Conservation (phyloP, 2,329 filamentous ascomycete genomes). For the Nigrospora sphaerica region DNA sequence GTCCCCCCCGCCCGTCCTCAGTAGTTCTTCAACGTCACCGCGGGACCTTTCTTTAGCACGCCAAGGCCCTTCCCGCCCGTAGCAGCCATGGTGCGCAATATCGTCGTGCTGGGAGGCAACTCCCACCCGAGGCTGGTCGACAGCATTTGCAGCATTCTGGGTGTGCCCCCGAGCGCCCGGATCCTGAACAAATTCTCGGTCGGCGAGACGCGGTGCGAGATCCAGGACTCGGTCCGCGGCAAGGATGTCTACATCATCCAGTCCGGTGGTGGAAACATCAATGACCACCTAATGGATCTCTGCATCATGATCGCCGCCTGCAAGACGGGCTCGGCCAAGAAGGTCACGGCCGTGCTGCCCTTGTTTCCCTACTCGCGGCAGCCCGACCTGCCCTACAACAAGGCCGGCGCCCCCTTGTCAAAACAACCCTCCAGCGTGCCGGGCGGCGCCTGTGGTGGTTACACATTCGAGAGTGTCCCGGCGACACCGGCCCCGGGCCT, state of each 20-base stretch:
- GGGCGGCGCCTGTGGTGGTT: slow-evolving; percentile 40
- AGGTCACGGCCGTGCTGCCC: slow-evolving; percentile 89
- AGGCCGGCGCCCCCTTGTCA: slow-evolving; percentile 79
- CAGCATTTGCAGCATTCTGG: slow-evolving; percentile 80
- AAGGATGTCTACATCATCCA: slow-evolving; percentile 99
- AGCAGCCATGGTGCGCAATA: slow-evolving; percentile 76
- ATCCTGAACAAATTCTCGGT: slow-evolving; percentile 89
- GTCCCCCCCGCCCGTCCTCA: too few species aligned
- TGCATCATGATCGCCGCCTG: slow-evolving; percentile 98
- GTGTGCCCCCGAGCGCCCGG: slow-evolving; percentile 77
- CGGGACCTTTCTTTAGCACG: neutral
- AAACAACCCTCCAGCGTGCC: slow-evolving; percentile 50
- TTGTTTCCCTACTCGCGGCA: slow-evolving; percentile 96
- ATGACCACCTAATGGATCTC: slow-evolving; percentile 93
- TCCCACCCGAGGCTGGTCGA: slow-evolving; percentile 87
- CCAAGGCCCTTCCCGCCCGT: slow-evolving; percentile 11
- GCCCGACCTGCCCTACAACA: slow-evolving; percentile 95
- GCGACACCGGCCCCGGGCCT: slow-evolving; percentile 72
- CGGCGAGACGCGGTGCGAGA: slow-evolving; percentile 91
- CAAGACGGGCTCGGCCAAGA: slow-evolving; percentile 85
- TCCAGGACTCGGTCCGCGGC: slow-evolving; percentile 90
- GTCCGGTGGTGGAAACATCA: slow-evolving; percentile 85
- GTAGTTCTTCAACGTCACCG: too few species aligned
- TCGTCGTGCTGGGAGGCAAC: slow-evolving; percentile 87
- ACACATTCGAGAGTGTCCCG: slow-evolving; percentile 89